These are phyloP conservation scores for Achlya hypogyna DNA, from an alignment of 352 stramenopile genomes.

Conservation along the genomic window DNA sequence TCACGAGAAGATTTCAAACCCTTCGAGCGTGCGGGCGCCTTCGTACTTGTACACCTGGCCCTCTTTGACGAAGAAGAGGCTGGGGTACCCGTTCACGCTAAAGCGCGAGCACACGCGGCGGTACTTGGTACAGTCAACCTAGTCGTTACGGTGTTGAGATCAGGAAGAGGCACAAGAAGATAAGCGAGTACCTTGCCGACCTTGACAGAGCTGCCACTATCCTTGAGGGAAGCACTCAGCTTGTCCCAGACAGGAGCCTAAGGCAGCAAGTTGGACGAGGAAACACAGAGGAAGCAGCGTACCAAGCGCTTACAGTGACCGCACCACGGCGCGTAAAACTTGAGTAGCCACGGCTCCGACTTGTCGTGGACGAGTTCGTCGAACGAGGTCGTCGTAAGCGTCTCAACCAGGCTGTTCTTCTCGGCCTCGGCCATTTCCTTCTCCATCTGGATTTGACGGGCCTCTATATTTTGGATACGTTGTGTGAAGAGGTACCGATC, in stretches of 20 bases:
- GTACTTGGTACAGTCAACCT: constrained; percentile 63
- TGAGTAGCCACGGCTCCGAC: constrained; percentile 68
- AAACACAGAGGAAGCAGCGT: not conserved
- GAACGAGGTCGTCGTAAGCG: constrained; percentile 43
- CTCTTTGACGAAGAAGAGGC: constrained; percentile 66
- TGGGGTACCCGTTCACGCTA: constrained; percentile 66
- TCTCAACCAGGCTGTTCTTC: constrained; percentile 44
- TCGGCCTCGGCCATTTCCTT: constrained; percentile 49
- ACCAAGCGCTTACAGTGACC: constrained; percentile 72
- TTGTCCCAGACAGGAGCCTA: constrained; percentile 58
- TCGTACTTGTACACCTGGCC: constrained; percentile 74
- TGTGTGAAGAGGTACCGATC: too few relatives aligned
- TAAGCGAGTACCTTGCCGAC: constrained; percentile 47
- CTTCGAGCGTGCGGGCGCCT: constrained; percentile 50
- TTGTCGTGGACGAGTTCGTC: constrained; percentile 54
- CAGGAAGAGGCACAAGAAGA: not conserved
- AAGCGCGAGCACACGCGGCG: constrained; percentile 77
- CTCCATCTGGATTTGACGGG: constrained; percentile 20
- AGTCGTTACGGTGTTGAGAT: constrained; percentile 20
- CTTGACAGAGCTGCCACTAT: constrained; percentile 42
- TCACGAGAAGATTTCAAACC: constrained; percentile 20
- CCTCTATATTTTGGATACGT: constrained; percentile 13
- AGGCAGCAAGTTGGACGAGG: not conserved
- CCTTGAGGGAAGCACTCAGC: constrained; percentile 52
- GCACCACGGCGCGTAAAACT: constrained; percentile 78